Percentiles rank a stretch among this genome's conserved stretches.
These are phyloP conservation scores for Tinospora cordifolia DNA, from an alignment of 164 flowering plant genomes.

Conservation along the genomic window DNA sequence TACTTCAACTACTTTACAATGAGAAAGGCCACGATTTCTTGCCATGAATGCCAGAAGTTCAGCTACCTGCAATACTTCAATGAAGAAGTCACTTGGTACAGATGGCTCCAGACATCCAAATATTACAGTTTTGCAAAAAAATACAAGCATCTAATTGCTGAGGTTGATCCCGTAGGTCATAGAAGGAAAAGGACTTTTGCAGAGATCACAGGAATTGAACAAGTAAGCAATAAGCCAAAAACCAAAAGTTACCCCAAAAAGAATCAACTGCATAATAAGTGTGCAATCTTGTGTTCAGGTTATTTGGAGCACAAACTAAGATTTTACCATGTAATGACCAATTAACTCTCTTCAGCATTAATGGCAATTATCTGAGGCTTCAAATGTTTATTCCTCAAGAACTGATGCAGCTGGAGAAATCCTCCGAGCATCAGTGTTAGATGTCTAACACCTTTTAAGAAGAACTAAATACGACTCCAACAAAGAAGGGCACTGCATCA, in stretches of 20 bases:
- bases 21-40: slow-evolving; percentile 61
- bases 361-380: too few relatives aligned
- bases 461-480: background rate
- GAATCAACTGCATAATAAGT: background rate
- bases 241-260: background rate
- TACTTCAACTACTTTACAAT: slow-evolving; percentile 87
- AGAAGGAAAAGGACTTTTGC: background rate
- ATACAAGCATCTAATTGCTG: background rate
- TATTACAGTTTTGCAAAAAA: background rate
- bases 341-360: too few relatives aligned
- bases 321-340: too few relatives aligned
- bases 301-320: background rate
- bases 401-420: too few relatives aligned
- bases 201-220: background rate
- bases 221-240: background rate
- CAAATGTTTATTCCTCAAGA: too few relatives aligned
- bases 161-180: background rate
- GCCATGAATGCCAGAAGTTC: slow-evolving; percentile 89
- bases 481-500: background rate
- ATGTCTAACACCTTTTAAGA: too few relatives aligned
- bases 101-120: background rate
- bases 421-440: too few relatives aligned
- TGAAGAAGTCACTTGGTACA: background rate
- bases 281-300: background rate
- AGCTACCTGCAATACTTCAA: slow-evolving; percentile 54